Conservation (phyloP, 176 grass and related monocot species). For the Raddia guianensis region DNA sequence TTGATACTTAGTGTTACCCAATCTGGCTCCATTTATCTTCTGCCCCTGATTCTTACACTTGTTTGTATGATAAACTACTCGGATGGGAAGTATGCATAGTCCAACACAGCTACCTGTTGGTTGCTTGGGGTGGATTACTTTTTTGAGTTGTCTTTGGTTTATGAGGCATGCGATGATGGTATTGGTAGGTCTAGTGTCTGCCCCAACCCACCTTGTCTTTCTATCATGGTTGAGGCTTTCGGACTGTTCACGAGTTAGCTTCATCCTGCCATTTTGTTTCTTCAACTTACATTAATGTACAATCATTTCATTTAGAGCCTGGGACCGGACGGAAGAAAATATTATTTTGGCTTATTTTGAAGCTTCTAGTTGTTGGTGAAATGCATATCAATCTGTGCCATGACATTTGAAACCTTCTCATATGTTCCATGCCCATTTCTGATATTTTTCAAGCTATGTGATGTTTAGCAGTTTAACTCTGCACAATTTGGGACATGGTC, state of each 20-base stretch:
- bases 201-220: background rate
- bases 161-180: background rate
- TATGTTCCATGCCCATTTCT: slow-evolving; percentile 4
- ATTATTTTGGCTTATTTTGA: background rate
- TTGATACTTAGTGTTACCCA: too few relatives aligned
- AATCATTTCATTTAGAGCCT: background rate
- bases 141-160: background rate
- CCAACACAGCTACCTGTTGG: background rate
- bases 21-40: too few relatives aligned
- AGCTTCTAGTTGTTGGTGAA: background rate
- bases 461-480: background rate
- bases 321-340: background rate
- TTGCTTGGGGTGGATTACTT: too few relatives aligned
- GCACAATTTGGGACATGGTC: background rate
- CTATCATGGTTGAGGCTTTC: background rate
- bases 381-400: background rate
- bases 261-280: background rate
- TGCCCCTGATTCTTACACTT: background rate
- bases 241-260: slow-evolving; percentile 8
- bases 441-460: background rate
- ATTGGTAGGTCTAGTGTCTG: background rate
- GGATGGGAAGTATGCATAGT: background rate
- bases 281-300: background rate
- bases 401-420: background rate
- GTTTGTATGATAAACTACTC: background rate